Percentiles rank a stretch among this genome's conserved stretches.
These are phyloP conservation scores for Cyclostephanos tholiformis DNA, from an alignment of 108 stramenopile species.

Conservation along the genomic window DNA sequence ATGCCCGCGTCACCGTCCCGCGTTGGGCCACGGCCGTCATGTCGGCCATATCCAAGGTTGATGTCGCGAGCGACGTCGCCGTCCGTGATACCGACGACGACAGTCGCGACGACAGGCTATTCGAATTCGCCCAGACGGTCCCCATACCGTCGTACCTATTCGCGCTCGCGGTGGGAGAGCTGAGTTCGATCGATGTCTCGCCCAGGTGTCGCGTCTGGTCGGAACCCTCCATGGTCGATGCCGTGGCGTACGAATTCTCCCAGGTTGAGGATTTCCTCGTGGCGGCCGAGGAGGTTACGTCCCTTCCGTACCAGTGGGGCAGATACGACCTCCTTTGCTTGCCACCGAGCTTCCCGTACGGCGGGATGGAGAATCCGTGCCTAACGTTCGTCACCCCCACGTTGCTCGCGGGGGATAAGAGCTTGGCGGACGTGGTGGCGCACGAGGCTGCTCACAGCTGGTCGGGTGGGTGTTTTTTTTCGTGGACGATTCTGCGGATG, in stretches of 20 bases:
- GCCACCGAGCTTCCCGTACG: conserved; percentile 97
- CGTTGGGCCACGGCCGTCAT: conserved; percentile 92
- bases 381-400: conserved; percentile 98
- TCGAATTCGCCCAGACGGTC: conserved; percentile 83
- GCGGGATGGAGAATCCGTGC: conserved; percentile 98
- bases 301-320: conserved; percentile 87
- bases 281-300: conserved; percentile 79
- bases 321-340: conserved; percentile 93
- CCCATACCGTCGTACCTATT: conserved; percentile 95
- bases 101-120: conserved; percentile 30
- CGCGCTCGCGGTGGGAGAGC: conserved; percentile 92
- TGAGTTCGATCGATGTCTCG: conserved; percentile 77
- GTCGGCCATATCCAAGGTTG: conserved; percentile 76
- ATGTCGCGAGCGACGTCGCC: conserved; percentile 3
- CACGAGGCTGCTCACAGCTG: conserved; percentile 88
- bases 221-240: conserved; percentile 90
- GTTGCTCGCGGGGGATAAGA: conserved; percentile 90
- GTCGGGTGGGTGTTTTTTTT: conserved; percentile 63
- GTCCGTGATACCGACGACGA: conserved; percentile 7
- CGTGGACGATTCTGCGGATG: not conserved
- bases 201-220: conserved; percentile 87
- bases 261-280: conserved; percentile 93
- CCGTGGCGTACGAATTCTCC: conserved; percentile 92
- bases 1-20: conserved; percentile 85
- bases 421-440: conserved; percentile 96